Base-by-base conservation (phyloP, 2,329 filamentous ascomycete species). In the Fusarium oxysporum region DNA sequence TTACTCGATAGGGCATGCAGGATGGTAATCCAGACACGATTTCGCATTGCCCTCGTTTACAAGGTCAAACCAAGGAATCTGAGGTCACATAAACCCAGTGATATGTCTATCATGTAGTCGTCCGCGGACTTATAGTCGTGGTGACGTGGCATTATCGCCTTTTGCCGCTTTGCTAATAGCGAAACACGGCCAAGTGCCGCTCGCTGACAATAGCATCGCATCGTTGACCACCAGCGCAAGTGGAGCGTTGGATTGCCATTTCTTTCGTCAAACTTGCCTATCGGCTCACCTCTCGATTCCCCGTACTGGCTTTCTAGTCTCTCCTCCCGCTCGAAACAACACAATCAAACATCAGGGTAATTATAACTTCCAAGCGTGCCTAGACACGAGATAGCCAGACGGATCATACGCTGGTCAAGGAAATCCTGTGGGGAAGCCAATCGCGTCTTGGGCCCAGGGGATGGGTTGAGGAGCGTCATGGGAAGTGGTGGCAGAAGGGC, bases 401-500 rank as follows among this genome's bases (percentile, higher is more conserved):
- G 47, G 40, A 51, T 65, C 55, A 64, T 54, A 65, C 53, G 13
- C 59, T 43, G 19, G 60, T 58, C 55, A 64, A 32, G 47, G 47
- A 70, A 68, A 68, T 60, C 48, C 45, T 72, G 65, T 74, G 63
- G 72, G 66, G 76, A 74, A 67, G 57, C 68, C 75, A 77, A 76
- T 72, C 65, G 63, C 67, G 62, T 67, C 69, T 58, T 56, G 53
- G 63, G 56, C 58, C 70, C 69, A 71, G 54, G 62, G 59, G 66
- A 75, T 68, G 65, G 71, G 70, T 65, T 59, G 45, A 70, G 35
- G 57, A 73, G 68, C 74, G 74, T 76, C 77, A 78, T 78, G 43
- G 50, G 54, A 47, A 65, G 57, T 69, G 41, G 33, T 51, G 66
- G 35, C 47, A 66, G 53, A 60, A 65, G 53, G 51, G 47, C 48